Base-by-base conservation (phyloP, 768 basidiomycete genomes). In the Rhodotorula diobovata region DNA sequence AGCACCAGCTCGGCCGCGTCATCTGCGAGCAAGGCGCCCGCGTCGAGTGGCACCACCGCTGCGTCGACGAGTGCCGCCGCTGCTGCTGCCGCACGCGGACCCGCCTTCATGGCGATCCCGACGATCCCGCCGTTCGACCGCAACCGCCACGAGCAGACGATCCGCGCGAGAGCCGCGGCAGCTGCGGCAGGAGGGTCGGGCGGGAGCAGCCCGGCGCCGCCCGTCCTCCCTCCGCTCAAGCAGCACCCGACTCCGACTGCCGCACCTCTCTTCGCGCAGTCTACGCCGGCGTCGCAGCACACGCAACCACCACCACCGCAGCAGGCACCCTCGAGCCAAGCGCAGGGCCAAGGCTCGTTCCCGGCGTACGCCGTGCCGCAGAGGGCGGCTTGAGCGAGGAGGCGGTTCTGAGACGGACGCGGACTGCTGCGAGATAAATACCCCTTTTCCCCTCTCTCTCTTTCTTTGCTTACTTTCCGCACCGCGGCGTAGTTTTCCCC, bases 101-200 rank as follows among this genome's bases (percentile, higher is more conserved):
- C 55, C 4, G 56, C 70, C 23, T 71, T 71, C 66, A 67, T 72
- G 66, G 23, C 58, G 32, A 72, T 72, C 51, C 71, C 71, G 21
- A 34, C 71, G 21, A 72, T 72, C 43, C 71, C 71, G 28, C 71
- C 71, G 3, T 72, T 71, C 35, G 70, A 71, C 32, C 70, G 65
- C 7, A 56, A 67, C 18, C 70, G 70, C 4, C 70, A 71, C 56
- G 70, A 66, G 55, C 61, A 63, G 61, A 61, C 54, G 4, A 25
- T 71, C 8, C 55, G 63, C 2, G 62, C 62, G 20, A 56, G 55
- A 15, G 63, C 62, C 39, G 65, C 60, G 21, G 30, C 37, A 0
- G 57, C 37, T 2, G 57, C 37, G 14, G 2, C 37, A 21, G 4
- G 37, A 2, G 25, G 12, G 18, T 18, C 55, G 34, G 28, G n/a